Percentiles rank a stretch among this genome's conserved stretches.
Evolutionary conservation across 257 asterid genomes (phyloP).

Genomic region (Solanum stenotomum): DNA sequence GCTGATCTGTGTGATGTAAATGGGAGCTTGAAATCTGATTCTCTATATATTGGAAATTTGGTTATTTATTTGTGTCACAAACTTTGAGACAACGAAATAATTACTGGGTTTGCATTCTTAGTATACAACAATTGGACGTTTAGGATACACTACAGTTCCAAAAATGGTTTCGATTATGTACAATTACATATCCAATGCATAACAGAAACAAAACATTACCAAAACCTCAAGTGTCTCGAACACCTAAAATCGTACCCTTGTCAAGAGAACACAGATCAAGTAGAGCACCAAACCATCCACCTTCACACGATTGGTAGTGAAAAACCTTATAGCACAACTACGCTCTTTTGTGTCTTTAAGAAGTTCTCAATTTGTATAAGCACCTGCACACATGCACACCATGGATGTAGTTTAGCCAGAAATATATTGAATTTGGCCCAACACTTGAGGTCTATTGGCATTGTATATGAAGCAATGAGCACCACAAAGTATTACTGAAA

Average conservation of each 20-base stretch:
- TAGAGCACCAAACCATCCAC: background rate
- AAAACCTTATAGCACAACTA: background rate
- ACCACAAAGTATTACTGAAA: background rate
- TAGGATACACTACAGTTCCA: background rate
- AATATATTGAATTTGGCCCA: background rate
- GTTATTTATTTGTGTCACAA: background rate
- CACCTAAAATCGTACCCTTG: background rate
- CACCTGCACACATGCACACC: slow-evolving; percentile 51
- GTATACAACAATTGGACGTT: background rate
- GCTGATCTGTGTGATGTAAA: background rate
- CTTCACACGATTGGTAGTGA: background rate
- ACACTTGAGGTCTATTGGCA: background rate
- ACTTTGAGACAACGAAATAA: background rate
- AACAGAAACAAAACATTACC: background rate
- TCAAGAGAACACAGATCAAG: background rate
- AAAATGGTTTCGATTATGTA: background rate
- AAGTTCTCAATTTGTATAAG: slow-evolving; percentile 47
- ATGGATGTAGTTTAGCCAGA: background rate
- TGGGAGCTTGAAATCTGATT: background rate
- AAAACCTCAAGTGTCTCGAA: background rate
- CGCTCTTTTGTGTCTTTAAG: slow-evolving; percentile 23
- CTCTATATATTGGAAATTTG: background rate
- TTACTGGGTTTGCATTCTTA: background rate
- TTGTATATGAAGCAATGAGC: background rate
- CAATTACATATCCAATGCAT: background rate